A percentile compares a stretch with the other conserved stretches of the same genome.
Conservation (phyloP, 352 stramenopile species). For the Halophytophthora batemanensis region DNA sequence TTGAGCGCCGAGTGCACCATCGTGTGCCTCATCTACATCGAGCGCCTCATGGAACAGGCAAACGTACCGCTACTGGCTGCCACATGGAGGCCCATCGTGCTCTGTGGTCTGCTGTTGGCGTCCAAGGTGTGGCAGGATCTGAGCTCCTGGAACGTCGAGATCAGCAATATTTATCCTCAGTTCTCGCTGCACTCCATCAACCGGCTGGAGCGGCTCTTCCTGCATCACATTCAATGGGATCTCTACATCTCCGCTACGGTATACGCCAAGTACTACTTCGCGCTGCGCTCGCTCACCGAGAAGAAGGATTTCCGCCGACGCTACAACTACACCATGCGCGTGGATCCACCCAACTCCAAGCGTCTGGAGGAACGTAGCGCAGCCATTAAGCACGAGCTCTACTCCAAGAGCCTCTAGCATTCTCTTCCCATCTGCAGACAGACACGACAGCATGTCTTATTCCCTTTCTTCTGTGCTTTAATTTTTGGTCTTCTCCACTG, state of each 20-base stretch:
- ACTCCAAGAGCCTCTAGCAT: constrained; percentile 75
- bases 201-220: constrained; percentile 94
- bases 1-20: constrained; percentile 98
- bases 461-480: too few relatives aligned
- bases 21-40: constrained; percentile 98
- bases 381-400: constrained; percentile 77
- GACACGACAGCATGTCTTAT: too few relatives aligned
- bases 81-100: constrained; percentile 98
- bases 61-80: constrained; percentile 93
- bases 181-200: constrained; percentile 98
- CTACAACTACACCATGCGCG: constrained; percentile 90
- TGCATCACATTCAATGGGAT: constrained; percentile 98
- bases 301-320: constrained; percentile 88
- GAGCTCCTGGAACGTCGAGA: constrained; percentile 98
- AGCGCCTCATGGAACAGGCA: constrained; percentile 97
- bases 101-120: constrained; percentile 95
- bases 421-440: too few relatives aligned
- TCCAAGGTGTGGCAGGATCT: constrained; percentile 99
- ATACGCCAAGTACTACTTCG: constrained; percentile 99
- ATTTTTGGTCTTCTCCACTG: too few relatives aligned
- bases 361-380: constrained; percentile 82
- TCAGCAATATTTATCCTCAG: constrained; percentile 97
- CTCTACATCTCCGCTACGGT: constrained; percentile 95
- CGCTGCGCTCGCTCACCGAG: constrained; percentile 90
- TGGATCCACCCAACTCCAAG: constrained; percentile 84